Conservation (phyloP, 2,329 filamentous ascomycete species). For the Rutstroemia sp. region DNA sequence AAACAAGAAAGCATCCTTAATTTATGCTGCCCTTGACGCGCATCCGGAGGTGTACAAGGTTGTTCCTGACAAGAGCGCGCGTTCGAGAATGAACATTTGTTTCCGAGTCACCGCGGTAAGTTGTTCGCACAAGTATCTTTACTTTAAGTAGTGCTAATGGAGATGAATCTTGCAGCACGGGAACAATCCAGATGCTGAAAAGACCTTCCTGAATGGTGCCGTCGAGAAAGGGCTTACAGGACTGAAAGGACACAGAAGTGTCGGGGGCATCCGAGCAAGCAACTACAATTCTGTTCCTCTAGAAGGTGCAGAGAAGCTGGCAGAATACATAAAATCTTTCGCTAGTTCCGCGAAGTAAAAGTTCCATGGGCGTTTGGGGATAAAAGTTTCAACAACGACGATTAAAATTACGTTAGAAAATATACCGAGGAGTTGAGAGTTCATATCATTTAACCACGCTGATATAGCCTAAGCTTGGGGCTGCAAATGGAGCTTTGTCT, state of each 20-base stretch:
- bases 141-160: background rate
- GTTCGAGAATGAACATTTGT: slow-evolving; percentile 93
- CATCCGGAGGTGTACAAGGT: slow-evolving; percentile 63
- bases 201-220: slow-evolving; percentile 59
- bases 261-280: slow-evolving; percentile 77
- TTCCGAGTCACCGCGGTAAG: slow-evolving; percentile 59
- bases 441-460: too few relatives aligned
- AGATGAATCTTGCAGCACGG: slow-evolving; percentile 26
- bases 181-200: slow-evolving; percentile 63
- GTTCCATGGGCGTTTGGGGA: too few relatives aligned
- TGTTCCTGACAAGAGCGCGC: slow-evolving; percentile 65
- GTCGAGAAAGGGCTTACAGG: slow-evolving; percentile 63
- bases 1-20: slow-evolving; percentile 63
- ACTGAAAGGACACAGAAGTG: slow-evolving; percentile 84
- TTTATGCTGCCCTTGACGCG: slow-evolving; percentile 73
- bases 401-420: background rate
- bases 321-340: slow-evolving; percentile 51
- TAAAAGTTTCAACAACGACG: background rate
- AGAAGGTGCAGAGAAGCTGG: slow-evolving; percentile 60
- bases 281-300: slow-evolving; percentile 84
- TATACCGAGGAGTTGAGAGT: too few relatives aligned
- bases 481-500: too few relatives aligned
- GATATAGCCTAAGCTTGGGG: too few relatives aligned
- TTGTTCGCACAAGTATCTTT: background rate
- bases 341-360: slow-evolving; percentile 26